Evolutionary conservation across 225 moss, liverwort and hornwort species (phyloP), one percentile per base, ranked within the genome.

Genomic region (Pseudisothecium myosuroides): DNA sequence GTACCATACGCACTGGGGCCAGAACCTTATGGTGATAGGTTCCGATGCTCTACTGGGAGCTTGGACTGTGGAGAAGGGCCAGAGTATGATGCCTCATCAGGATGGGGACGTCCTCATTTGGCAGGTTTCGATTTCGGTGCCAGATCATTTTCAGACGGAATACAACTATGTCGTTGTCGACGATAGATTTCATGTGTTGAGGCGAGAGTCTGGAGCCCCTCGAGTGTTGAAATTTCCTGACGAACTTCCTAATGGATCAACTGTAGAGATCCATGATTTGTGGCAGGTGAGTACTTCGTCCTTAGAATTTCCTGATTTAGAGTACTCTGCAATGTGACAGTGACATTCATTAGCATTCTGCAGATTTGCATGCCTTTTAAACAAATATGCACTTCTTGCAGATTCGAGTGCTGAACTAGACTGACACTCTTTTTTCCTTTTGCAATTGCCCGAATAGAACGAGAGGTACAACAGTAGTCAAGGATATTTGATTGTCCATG

Each of bases 1-100:
- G 1, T 97, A 96, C 83, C 91, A 90, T 47, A 98, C 98, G 39
- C 95, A 90, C 86, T 98, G 98, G 98, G 98, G 97, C 41, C 95
- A 98, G 88, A 97, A 85, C 90, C 91, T 98, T 22, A 54, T 93
- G 87, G 82, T 98, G 37, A 84, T 90, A 56, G 98, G 98, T 26
- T 95, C 98, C 27, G 96, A 96, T 90, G 72, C 92, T 39, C 67
- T 95, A 54, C 86, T 98, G 71, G 98, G 98, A 67, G 89, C 90
- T 67, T 95, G 96, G 96, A 84, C 43, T 62, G 92, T 91, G 31
- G 88, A 90, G 37, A 91, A 95, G 83, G 92, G 94, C 20, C 95
- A 92, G 83, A 78, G 87, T 68, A 95, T 98, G 98, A 91, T 69
- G 11, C 95, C 96, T 27, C 93, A 82, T 63, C 95, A 95, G 45